phyloP scores from a whole-genome alignment of 2,329 filamentous ascomycete genomes.

The Claviceps pazoutovae region DNA sequence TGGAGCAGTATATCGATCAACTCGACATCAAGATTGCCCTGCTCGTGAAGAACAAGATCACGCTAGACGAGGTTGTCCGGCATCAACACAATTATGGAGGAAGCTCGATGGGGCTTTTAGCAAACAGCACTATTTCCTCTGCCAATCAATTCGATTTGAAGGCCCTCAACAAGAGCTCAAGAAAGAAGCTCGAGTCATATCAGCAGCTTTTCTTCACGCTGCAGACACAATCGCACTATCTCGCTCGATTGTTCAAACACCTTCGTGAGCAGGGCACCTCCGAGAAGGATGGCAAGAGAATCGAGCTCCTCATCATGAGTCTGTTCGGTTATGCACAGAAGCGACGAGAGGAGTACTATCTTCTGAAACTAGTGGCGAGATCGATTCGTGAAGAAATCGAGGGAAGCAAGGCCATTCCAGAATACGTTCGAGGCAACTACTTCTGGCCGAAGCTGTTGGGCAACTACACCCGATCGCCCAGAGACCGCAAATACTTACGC shows the following conservation, averaged over 20 bases:
- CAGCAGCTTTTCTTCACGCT: slow-evolving; percentile 96
- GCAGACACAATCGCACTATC: slow-evolving; percentile 90
- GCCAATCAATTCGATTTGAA: slow-evolving; percentile 93
- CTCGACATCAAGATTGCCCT: slow-evolving; percentile 98
- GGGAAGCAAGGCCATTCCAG: slow-evolving; percentile 56
- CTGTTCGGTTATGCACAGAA: slow-evolving; percentile 97
- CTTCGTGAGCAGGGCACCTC: slow-evolving; percentile 71
- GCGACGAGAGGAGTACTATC: slow-evolving; percentile 88
- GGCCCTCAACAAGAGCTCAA: slow-evolving; percentile 89
- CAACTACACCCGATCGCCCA: slow-evolving; percentile 80
- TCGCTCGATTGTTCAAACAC: slow-evolving; percentile 74
- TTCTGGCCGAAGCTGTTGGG: slow-evolving; percentile 82
- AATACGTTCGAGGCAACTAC: slow-evolving; percentile 78
- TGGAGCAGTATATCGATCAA: slow-evolving; percentile 96
- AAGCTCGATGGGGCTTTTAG: slow-evolving; percentile 69
- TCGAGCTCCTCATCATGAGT: slow-evolving; percentile 90
- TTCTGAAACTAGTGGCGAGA: slow-evolving; percentile 73
- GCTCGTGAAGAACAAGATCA: slow-evolving; percentile 98
- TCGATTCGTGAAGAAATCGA: slow-evolving; percentile 81
- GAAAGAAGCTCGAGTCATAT: slow-evolving; percentile 90
- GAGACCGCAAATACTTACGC: slow-evolving; percentile 83
- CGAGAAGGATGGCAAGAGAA: slow-evolving; percentile 84
- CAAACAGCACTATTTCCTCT: slow-evolving; percentile 77
- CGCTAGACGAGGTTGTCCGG: slow-evolving; percentile 89
- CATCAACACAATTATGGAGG: slow-evolving; percentile 95